A percentile compares a stretch with the other conserved stretches of the same genome.
These are phyloP conservation scores for Citrullus colocynthis DNA, from an alignment of 306 rosid species.

Conservation along the genomic window DNA sequence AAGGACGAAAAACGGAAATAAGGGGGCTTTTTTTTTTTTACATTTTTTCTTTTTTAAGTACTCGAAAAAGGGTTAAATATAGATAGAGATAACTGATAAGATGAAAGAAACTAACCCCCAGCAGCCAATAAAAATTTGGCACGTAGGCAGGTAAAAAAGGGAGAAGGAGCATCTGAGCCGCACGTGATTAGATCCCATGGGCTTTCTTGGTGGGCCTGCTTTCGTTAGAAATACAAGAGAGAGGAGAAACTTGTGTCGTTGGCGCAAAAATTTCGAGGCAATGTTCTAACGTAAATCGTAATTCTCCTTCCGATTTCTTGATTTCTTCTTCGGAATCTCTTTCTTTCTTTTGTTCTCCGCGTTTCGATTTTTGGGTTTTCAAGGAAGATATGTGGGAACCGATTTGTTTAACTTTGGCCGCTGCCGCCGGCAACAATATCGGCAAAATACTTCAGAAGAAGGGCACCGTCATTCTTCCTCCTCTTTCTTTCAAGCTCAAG, in stretches of 20 bases:
- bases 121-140: background rate
- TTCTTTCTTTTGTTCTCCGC: background rate
- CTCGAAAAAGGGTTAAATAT: background rate
- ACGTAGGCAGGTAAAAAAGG: background rate
- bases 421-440: slow-evolving; percentile 96
- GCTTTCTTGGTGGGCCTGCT: background rate
- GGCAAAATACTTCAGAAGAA: slow-evolving; percentile 91
- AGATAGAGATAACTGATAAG: background rate
- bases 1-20: background rate
- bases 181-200: background rate
- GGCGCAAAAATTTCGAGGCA: background rate
- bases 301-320: background rate
- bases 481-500: slow-evolving; percentile 87
- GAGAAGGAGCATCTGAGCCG: background rate
- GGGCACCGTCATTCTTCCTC: slow-evolving; percentile 93
- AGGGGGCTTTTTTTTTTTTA: background rate
- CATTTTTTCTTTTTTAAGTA: too few species aligned
- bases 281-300: background rate
- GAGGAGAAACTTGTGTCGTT: background rate
- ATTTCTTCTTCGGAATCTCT: background rate
- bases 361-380: background rate
- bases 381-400: slow-evolving; percentile 72
- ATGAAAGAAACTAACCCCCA: background rate
- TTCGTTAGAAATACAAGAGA: background rate
- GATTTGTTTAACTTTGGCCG: slow-evolving; percentile 65